Percentiles rank a stretch among this genome's conserved stretches.
Conservation (phyloP, 208 protist species). For the Entamoeba invadens region DNA sequence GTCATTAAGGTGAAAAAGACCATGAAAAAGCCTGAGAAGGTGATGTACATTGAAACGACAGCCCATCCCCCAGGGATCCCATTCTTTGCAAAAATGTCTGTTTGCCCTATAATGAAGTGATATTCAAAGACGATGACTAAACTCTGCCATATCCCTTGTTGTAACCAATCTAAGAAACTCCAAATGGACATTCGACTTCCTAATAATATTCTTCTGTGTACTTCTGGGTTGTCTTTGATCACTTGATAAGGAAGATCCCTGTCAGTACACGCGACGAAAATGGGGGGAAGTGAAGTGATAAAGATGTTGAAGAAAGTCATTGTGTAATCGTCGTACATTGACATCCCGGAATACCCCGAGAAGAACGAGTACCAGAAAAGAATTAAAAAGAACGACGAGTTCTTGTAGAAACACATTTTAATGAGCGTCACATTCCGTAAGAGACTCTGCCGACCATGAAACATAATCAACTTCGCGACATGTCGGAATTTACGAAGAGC, state of each 20-base stretch:
- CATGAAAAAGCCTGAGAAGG: background rate
- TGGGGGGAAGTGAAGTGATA: background rate
- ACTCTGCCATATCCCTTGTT: background rate
- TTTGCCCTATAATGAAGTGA: background rate
- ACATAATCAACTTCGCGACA: constrained; percentile 17
- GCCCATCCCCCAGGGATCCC: background rate
- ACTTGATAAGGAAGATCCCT: background rate
- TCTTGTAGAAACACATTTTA: background rate
- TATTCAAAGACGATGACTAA: background rate
- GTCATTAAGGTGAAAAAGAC: background rate
- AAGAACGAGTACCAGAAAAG: background rate
- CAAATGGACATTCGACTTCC: background rate
- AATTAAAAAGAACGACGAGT: background rate
- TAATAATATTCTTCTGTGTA: background rate
- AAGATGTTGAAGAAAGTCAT: background rate
- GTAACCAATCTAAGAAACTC: background rate
- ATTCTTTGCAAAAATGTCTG: background rate
- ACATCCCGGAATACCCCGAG: background rate
- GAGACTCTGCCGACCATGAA: constrained; percentile 16
- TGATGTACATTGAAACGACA: background rate
- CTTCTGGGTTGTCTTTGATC: background rate
- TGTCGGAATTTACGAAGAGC: constrained; percentile 17
- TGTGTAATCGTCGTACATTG: background rate
- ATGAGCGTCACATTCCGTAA: background rate
- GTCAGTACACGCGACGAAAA: background rate